Evolutionary conservation across 805 yeast species (phyloP), one percentile per base, ranked within the genome.

Genomic region (Grigorovia yakushimaensis): DNA sequence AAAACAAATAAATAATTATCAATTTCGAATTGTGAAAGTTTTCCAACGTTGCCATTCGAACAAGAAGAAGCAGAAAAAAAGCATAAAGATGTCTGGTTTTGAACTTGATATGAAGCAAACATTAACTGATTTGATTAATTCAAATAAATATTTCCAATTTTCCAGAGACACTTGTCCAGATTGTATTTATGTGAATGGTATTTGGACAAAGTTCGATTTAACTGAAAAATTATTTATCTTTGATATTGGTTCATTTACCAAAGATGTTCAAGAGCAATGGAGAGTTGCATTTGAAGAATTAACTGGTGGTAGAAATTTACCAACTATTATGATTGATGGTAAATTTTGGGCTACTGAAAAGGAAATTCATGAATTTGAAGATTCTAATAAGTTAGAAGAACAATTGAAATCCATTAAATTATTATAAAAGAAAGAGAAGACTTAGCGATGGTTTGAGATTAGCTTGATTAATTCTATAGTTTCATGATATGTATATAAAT

Each of bases 121-220:
- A 1, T 20, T 37, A 2, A 64, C 70, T 45, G 64, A 72, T 23
- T 64, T 79, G 47, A 70, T 82, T 47, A 45, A 59, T 9, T 54
- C 66, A 3, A 66, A 81, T 63, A 69, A 69, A 43, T 77, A 64
- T 54, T 69, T 84, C 49, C 75, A 81, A 73, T 59, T 83, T 11
- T 77, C 84, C 39, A 84, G 83, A 54, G 72, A 82, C 18, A 83
- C 88, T 88, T 84, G 93, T 62, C 85, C 87, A 3, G 89, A 84
- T 56, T 83, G 89, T 55, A 78, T 75, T 44, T 84, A 81, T 59
- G 77, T 84, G 3, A 71, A 75, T 49, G 65, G 66, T 23, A 63
- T 82, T 20, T 81, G 79, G 73, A 70, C 73, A 44, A 73, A 76
- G 46, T 76, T 71, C 55, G 70, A 73, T 8, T 79, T 81, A 8